phyloP scores from a whole-genome alignment of 2,329 filamentous ascomycete species.

The Arthrobotrys megalospora region DNA sequence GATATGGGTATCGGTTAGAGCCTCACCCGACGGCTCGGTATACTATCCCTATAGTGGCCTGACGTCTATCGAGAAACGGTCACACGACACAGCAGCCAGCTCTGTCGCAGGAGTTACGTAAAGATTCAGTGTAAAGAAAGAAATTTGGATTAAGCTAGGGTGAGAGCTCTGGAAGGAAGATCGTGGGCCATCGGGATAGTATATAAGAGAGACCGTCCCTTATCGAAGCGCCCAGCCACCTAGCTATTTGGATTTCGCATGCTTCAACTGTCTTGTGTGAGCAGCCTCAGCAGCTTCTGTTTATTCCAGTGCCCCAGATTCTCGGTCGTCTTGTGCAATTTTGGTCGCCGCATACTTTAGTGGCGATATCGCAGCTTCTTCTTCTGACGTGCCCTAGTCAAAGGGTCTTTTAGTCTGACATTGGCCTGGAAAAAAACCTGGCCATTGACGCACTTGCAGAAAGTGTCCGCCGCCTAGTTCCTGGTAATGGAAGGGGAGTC shows the following conservation, averaged over 20 bases:
- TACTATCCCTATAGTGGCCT: conserved; percentile 12
- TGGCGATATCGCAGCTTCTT: conserved; percentile 10
- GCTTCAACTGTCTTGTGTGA: not conserved
- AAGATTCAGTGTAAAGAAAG: conserved; percentile 4
- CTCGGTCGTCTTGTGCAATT: not conserved
- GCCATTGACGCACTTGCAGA: not conserved
- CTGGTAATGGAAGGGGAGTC: conserved; percentile 7
- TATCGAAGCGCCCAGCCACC: conserved; percentile 11
- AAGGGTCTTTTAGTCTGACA: not conserved
- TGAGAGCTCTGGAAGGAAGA: conserved; percentile 16
- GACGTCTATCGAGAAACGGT: conserved; percentile 8
- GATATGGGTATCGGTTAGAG: conserved; percentile 4
- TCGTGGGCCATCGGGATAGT: conserved; percentile 5
- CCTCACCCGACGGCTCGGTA: not conserved
- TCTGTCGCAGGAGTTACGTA: conserved; percentile 15
- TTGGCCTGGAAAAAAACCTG: not conserved
- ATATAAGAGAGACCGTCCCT: conserved; percentile 18
- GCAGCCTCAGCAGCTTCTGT: not conserved
- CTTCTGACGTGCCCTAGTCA: conserved; percentile 9
- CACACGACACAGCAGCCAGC: conserved; percentile 11
- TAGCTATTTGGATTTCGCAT: not conserved
- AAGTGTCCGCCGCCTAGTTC: conserved; percentile 21
- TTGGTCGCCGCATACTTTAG: conserved; percentile 1
- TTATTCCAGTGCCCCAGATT: not conserved
- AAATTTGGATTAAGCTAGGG: conserved; percentile 6